Conservation (phyloP, 2,329 filamentous ascomycete species). For the Penicillium glabrum region DNA sequence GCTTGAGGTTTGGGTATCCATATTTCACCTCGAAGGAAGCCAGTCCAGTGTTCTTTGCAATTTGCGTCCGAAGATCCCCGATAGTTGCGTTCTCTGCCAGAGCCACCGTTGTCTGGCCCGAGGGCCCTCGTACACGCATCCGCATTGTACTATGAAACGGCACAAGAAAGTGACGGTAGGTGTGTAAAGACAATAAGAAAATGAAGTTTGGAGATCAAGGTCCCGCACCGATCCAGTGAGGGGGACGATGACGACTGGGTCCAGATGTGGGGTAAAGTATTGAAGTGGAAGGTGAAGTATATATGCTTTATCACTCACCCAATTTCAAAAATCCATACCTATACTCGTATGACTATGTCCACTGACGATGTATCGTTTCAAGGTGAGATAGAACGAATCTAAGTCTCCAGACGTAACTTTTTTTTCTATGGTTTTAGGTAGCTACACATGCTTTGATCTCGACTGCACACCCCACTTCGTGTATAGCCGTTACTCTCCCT, state of each 20-base stretch:
- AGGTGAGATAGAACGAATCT: no score
- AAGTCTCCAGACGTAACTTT: no score
- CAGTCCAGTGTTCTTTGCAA: constrained; percentile 63
- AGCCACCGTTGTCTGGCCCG: constrained; percentile 68
- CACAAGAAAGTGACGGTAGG: not conserved
- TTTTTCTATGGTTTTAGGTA: not conserved
- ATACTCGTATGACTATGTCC: not conserved
- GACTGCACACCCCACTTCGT: not conserved
- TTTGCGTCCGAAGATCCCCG: constrained; percentile 40
- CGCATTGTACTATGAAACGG: constrained; percentile 55
- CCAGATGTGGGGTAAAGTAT: constrained; percentile 3
- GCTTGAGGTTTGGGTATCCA: constrained; percentile 72
- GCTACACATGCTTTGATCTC: not conserved
- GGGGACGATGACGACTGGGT: not conserved
- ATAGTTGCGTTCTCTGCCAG: constrained; percentile 64
- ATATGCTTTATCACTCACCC: not conserved
- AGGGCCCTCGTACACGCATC: constrained; percentile 72
- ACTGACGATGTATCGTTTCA: not conserved
- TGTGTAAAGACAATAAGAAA: not conserved
- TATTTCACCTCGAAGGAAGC: constrained; percentile 74
- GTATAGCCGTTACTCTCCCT: not conserved
- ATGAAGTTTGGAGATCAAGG: not conserved
- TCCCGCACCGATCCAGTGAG: not conserved
- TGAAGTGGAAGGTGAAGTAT: not conserved
- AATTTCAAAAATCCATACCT: not conserved